Percentiles rank a stretch among this genome's conserved stretches.
Evolutionary conservation across 1,284 basidiomycete species (phyloP).

Genomic region (Moniliella sp.): DNA sequence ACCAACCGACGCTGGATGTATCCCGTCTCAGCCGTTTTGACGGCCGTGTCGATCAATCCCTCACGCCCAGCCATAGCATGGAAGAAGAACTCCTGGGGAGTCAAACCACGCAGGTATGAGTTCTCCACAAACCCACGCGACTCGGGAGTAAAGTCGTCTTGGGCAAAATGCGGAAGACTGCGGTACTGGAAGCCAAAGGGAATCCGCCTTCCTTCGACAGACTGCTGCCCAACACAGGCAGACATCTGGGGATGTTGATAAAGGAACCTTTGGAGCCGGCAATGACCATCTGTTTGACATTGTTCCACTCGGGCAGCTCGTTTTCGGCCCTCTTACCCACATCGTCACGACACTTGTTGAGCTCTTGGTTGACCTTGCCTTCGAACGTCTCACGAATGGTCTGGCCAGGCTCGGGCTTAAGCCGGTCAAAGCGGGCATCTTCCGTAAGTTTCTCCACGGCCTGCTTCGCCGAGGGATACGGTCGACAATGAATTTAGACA

Average conservation of each 20-base stretch:
- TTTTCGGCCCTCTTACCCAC: slow-evolving; percentile 88
- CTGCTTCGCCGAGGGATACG: slow-evolving; percentile 61
- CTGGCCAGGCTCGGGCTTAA: slow-evolving; percentile 52
- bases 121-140: slow-evolving; percentile 98
- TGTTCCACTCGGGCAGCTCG: slow-evolving; percentile 91
- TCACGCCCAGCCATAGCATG: slow-evolving; percentile 99
- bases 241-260: slow-evolving; percentile 99
- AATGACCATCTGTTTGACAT: slow-evolving; percentile 99
- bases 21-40: slow-evolving; percentile 97
- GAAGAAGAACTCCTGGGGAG: slow-evolving; percentile 98
- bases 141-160: slow-evolving; percentile 95
- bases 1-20: slow-evolving; percentile 95
- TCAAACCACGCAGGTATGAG: slow-evolving; percentile 89
- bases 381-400: slow-evolving; percentile 97
- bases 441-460: slow-evolving; percentile 27
- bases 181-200: slow-evolving; percentile 95
- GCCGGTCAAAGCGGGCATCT: slow-evolving; percentile 24
- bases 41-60: slow-evolving; percentile 94
- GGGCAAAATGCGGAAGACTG: slow-evolving; percentile 85
- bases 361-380: slow-evolving; percentile 65
- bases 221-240: slow-evolving; percentile 93
- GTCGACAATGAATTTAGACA: slow-evolving; percentile 60
- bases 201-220: slow-evolving; percentile 90
- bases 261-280: slow-evolving; percentile 76
- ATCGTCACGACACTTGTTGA: slow-evolving; percentile 84